These are phyloP conservation scores for Rubus idaeus DNA, from an alignment of 306 rosid species.

Conservation along the genomic window DNA sequence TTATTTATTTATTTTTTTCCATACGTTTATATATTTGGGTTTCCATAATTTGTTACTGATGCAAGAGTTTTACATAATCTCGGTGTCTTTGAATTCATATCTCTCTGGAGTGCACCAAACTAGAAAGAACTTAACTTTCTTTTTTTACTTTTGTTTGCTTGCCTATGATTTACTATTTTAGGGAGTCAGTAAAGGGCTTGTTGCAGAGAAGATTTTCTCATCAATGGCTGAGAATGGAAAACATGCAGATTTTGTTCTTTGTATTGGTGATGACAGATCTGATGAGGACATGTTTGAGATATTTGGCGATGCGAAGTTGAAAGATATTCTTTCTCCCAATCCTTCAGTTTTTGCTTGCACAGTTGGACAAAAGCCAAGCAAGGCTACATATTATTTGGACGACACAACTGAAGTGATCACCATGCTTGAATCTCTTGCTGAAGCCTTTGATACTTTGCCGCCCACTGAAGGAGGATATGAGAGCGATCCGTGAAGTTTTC, in stretches of 20 bases:
- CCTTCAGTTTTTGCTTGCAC: conserved; percentile 72
- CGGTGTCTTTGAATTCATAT: conserved; percentile 6
- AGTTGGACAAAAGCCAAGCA: conserved; percentile 85
- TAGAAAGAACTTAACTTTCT: not conserved
- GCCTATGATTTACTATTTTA: conserved; percentile 33
- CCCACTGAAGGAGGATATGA: conserved; percentile 26
- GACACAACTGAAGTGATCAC: conserved; percentile 58
- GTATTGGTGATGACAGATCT: conserved; percentile 91
- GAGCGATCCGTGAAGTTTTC: conserved; percentile 36
- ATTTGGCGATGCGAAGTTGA: conserved; percentile 47
- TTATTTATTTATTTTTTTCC: not conserved
- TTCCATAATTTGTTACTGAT: not conserved
- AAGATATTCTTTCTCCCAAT: conserved; percentile 51
- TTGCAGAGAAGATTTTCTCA: conserved; percentile 65
- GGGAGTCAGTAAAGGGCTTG: conserved; percentile 79
- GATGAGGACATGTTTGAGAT: conserved; percentile 89
- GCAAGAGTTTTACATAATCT: not conserved
- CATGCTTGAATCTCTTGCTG: conserved; percentile 68
- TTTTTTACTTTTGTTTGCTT: not conserved
- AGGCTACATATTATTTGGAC: conserved; percentile 71
- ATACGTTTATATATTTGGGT: not conserved
- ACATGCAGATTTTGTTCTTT: conserved; percentile 75
- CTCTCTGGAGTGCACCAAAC: not conserved
- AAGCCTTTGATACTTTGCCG: conserved; percentile 37
- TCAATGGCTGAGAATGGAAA: conserved; percentile 58